These are phyloP conservation scores for Vitis hybrid DNA, from an alignment of 177 flowering plant species.

Conservation along the genomic window DNA sequence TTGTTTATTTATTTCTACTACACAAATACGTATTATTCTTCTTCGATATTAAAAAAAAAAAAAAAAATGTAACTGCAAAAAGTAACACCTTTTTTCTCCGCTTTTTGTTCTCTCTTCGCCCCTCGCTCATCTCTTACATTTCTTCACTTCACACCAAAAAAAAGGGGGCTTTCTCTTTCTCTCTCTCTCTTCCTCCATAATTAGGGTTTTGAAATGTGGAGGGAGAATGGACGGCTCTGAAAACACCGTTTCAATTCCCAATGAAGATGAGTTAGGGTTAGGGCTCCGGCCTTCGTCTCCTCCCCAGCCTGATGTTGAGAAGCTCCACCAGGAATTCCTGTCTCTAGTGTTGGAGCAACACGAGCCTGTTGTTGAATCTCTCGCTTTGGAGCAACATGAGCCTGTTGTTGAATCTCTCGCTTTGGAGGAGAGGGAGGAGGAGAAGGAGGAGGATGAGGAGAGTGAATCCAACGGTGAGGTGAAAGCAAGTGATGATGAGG, in stretches of 20 bases:
- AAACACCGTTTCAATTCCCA: background rate
- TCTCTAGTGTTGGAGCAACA: background rate
- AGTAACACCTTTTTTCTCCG: no score
- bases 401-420: background rate
- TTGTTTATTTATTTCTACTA: no score
- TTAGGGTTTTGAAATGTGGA: constrained; percentile 51
- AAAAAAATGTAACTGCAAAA: no score
- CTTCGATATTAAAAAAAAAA: no score
- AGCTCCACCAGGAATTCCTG: no score
- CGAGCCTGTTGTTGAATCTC: background rate
- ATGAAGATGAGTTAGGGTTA: constrained; percentile 2
- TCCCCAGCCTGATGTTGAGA: background rate
- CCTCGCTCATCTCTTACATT: no score
- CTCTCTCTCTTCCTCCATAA: background rate
- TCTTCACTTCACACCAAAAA: no score
- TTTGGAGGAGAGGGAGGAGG: background rate
- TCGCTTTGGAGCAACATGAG: background rate
- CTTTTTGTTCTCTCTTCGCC: no score
- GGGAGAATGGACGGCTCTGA: constrained; percentile 29
- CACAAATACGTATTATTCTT: no score
- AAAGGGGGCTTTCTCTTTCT: no score
- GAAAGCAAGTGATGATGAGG: background rate
- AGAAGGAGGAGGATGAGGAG: background rate
- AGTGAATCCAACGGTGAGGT: background rate
- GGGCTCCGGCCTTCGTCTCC: constrained; percentile 13